Evolutionary conservation across 345 rosid species (phyloP), one percentile per base, ranked within the genome.

Genomic region (Citrus hindsii): DNA sequence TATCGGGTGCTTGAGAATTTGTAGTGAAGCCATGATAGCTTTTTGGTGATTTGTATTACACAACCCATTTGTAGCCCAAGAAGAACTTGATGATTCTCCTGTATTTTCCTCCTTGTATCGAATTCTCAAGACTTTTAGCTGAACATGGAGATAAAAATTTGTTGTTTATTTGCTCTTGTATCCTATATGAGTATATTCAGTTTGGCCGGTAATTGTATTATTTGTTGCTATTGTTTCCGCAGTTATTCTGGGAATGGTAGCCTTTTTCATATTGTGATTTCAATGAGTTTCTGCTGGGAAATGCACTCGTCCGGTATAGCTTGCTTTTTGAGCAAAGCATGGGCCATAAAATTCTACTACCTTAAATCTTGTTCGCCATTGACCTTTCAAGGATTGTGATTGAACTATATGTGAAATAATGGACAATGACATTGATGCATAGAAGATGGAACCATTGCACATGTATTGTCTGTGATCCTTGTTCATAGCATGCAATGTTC

Each of bases 61-160:
- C 18, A 46, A 13, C 51, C 10, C 51, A 46, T 46, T 46, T 3
- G 51, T 46, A 12, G 14, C 51, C 51, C 51, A 46, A 59, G 77
- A 59, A 59, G 55, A 74, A 61, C 61, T 46, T 46, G 18, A 46
- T 37, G 19, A n/a, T 58, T 70, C 77, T 51, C 48, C 21, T 25
- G 27, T 55, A 61, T 48, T 55, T 69, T 37, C 35, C 10, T 18
- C 30, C 28, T 46, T 3, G 5, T 48, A 14, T 19, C 32, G 21
- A 21, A 37, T 73, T 38, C 35, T 55, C 67, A 6, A 74, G 40
- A 56, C 67, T 73, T 60, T 4, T 60, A 25, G 10, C 5, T 67
- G 77, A 67, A 81, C 74, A 30, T 40, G 9, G 9, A 76, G 35
- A 69, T 66, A 66, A 28, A 58, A 42, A 42, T 56, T 38, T 51